Evolutionary conservation across 371 early-diverging fungal genomes (phyloP).

Genomic region (Batkoa obscura): DNA sequence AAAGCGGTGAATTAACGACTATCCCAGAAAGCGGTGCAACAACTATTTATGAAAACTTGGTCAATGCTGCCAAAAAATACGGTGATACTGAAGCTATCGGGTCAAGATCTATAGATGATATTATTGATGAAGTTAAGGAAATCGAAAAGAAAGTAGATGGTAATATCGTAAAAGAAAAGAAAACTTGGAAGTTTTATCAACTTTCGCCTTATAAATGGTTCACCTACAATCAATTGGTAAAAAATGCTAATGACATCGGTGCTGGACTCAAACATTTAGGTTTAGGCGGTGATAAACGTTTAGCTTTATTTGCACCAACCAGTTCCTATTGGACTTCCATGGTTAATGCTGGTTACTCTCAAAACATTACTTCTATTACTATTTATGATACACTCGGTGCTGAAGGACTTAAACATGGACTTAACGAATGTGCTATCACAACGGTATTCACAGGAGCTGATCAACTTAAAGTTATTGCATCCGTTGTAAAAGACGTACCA

Average conservation of each 20-base stretch:
- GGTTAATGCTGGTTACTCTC: conserved; percentile 29
- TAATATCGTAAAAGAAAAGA: conserved; percentile 36
- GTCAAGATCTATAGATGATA: conserved; percentile 33
- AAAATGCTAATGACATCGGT: conserved; percentile 26
- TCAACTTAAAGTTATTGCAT: conserved; percentile 41
- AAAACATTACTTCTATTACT: conserved; percentile 56
- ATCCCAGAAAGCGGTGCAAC: background rate
- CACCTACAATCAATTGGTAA: conserved; percentile 34
- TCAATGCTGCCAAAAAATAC: background rate
- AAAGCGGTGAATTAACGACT: background rate
- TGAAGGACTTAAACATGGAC: conserved; percentile 65
- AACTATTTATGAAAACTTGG: conserved; percentile 1
- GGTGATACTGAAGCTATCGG: conserved; percentile 24
- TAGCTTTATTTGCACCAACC: background rate
- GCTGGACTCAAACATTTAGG: conserved; percentile 25
- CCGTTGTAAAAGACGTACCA: conserved; percentile 33
- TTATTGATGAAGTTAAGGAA: conserved; percentile 53
- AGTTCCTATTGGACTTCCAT: background rate
- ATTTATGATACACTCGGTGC: conserved; percentile 80
- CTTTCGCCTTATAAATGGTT: conserved; percentile 41
- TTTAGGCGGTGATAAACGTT: background rate
- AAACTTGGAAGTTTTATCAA: conserved; percentile 61
- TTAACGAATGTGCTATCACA: conserved; percentile 63
- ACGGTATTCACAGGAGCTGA: conserved; percentile 66
- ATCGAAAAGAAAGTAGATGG: conserved; percentile 40